phyloP scores from a whole-genome alignment of 2,329 filamentous ascomycete species.

The Penicillium paneum region DNA sequence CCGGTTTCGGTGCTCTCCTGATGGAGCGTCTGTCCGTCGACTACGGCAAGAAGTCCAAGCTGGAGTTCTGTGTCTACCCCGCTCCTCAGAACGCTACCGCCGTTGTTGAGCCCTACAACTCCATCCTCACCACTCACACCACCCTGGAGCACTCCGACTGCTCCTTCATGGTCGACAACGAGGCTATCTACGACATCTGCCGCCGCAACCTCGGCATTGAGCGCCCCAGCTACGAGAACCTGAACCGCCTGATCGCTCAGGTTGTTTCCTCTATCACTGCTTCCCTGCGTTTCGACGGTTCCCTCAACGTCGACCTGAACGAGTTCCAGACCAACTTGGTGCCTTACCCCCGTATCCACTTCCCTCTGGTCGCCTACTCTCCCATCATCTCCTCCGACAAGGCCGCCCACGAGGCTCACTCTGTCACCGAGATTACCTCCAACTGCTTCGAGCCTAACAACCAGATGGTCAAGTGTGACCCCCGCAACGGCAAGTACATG shows the following conservation, averaged over 20 bases:
- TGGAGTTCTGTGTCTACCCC: slow-evolving; percentile 99
- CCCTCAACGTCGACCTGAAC: slow-evolving; percentile 98
- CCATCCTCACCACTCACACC: slow-evolving; percentile 97
- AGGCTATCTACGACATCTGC: slow-evolving; percentile 99
- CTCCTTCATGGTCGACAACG: slow-evolving; percentile 99
- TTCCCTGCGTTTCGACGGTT: slow-evolving; percentile 96
- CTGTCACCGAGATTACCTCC: slow-evolving; percentile 96
- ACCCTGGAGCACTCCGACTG: slow-evolving; percentile 99
- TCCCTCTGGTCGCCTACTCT: slow-evolving; percentile 94
- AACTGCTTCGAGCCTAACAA: slow-evolving; percentile 99
- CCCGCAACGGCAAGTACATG: slow-evolving; percentile 99
- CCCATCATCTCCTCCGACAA: slow-evolving; percentile 93
- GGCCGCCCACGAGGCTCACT: slow-evolving; percentile 96
- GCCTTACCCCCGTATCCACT: slow-evolving; percentile 98
- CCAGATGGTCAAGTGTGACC: slow-evolving; percentile 99
- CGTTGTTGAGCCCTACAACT: slow-evolving; percentile 99
- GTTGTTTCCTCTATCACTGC: slow-evolving; percentile 98
- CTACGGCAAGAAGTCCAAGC: slow-evolving; percentile 99
- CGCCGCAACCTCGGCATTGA: slow-evolving; percentile 94
- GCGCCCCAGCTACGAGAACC: slow-evolving; percentile 96
- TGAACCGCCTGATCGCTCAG: slow-evolving; percentile 98
- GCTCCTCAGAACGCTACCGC: slow-evolving; percentile 95
- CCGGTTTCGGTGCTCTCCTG: slow-evolving; percentile 94
- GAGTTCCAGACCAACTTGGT: slow-evolving; percentile 99
- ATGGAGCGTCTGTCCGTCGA: slow-evolving; percentile 99